Evolutionary conservation across 202 grass and related monocot species (phyloP).

Genomic region (Setaria viridis): DNA sequence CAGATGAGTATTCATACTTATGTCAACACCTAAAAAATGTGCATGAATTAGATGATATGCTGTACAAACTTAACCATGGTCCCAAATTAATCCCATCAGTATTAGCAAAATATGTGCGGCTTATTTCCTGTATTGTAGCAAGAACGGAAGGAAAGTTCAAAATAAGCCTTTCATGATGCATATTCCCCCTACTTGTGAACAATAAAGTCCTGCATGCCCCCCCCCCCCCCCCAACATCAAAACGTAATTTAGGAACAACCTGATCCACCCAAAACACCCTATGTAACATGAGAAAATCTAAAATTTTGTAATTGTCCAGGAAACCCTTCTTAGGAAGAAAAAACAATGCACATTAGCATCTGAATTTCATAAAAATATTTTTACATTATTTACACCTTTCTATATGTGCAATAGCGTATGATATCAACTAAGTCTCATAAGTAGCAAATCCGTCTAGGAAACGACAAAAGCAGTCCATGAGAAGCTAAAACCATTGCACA

Average conservation of each 20-base stretch:
- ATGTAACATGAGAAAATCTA: constrained; percentile 6
- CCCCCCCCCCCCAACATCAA: not conserved
- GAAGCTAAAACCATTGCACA: not conserved
- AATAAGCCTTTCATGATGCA: not conserved
- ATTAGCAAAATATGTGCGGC: not conserved
- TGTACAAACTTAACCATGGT: constrained; percentile 14
- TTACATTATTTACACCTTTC: constrained; percentile 11
- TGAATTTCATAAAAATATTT: not conserved
- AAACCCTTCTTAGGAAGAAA: not conserved
- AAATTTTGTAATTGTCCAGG: not conserved
- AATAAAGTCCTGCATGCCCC: not conserved
- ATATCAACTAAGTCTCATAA: not conserved
- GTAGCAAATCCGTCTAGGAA: not conserved
- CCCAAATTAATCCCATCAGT: not conserved
- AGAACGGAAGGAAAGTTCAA: not conserved
- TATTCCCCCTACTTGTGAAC: not conserved
- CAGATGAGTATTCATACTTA: constrained; percentile 98
- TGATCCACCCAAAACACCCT: not conserved
- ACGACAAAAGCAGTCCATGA: not conserved
- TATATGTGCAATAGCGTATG: not conserved
- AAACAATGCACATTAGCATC: not conserved
- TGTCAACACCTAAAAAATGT: constrained; percentile 79
- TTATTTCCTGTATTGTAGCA: not conserved
- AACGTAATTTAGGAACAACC: constrained; percentile 18
- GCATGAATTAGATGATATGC: constrained; percentile 8